These are phyloP conservation scores for Penicillium antarcticum DNA, from an alignment of 495 filamentous ascomycete genomes.

Conservation along the genomic window DNA sequence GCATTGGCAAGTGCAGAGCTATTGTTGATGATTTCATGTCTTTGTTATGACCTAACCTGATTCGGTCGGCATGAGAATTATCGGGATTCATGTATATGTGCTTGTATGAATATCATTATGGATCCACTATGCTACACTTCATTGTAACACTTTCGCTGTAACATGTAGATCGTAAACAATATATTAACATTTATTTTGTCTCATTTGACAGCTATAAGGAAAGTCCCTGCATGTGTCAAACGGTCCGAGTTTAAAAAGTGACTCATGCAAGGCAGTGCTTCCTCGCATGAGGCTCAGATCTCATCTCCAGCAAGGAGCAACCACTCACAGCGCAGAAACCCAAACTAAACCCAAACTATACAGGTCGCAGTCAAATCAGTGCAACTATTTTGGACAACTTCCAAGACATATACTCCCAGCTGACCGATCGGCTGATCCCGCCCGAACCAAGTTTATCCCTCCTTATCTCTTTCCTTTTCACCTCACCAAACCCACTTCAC, in stretches of 20 bases:
- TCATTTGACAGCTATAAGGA: too few species aligned
- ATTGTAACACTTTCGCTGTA: not conserved
- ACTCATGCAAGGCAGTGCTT: slow-evolving; percentile 2
- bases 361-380: not conserved
- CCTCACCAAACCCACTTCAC: not conserved
- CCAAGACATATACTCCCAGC: too few species aligned
- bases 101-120: not conserved
- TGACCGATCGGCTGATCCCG: slow-evolving; percentile 12
- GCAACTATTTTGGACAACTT: not conserved
- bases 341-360: not conserved
- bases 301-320: not conserved
- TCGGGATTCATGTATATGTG: slow-evolving; percentile 5
- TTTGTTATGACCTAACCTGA: slow-evolving; percentile 6
- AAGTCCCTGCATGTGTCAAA: slow-evolving; percentile 1
- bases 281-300: slow-evolving; percentile 8
- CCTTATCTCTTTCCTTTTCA: not conserved
- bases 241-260: slow-evolving; percentile 1
- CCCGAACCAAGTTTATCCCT: not conserved
- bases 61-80: slow-evolving; percentile 8
- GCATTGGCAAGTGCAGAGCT: slow-evolving; percentile 2
- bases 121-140: not conserved
- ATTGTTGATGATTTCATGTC: slow-evolving; percentile 13
- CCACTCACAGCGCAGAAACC: not conserved
- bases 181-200: not conserved
- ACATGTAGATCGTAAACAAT: not conserved